phyloP scores from a whole-genome alignment of 2,329 filamentous ascomycete species.

The Chalaropsis ovoidea region DNA sequence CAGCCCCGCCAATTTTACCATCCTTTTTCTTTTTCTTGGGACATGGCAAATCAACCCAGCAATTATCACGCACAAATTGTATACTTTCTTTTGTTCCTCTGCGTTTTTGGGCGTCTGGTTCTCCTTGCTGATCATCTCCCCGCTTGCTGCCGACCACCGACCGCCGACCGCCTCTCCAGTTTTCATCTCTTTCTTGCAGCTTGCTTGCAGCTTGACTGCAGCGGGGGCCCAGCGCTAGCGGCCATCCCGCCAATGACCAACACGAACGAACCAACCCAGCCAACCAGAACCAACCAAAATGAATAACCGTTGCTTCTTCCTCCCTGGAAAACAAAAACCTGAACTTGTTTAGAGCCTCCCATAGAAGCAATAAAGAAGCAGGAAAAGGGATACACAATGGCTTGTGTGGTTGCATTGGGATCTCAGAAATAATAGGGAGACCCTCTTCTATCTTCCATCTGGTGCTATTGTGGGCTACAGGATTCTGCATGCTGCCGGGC shows the following conservation, averaged over 20 bases:
- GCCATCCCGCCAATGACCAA: background rate
- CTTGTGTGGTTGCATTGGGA: constrained; percentile 1
- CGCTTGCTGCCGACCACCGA: background rate
- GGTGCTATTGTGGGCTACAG: background rate
- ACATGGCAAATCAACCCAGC: background rate
- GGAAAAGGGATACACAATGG: constrained; percentile 1
- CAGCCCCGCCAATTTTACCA: background rate
- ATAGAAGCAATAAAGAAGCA: constrained; percentile 7
- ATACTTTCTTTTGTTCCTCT: constrained; percentile 5
- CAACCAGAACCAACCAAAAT: too few relatives aligned
- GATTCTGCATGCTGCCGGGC: background rate
- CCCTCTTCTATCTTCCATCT: too few relatives aligned
- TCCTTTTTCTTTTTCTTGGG: background rate
- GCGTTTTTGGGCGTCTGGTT: too few relatives aligned
- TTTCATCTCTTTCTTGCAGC: constrained; percentile 13
- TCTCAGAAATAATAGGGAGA: background rate
- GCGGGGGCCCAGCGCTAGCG: background rate
- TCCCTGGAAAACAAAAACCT: background rate
- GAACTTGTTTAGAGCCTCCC: background rate
- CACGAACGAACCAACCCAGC: too few relatives aligned
- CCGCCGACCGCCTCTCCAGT: background rate
- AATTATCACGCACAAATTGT: background rate
- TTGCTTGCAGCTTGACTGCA: background rate
- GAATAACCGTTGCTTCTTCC: background rate
- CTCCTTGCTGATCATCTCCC: too few relatives aligned